Evolutionary conservation across 257 asterid species (phyloP), one percentile per base, ranked within the genome.

Genomic region (Phtheirospermum japonicum): DNA sequence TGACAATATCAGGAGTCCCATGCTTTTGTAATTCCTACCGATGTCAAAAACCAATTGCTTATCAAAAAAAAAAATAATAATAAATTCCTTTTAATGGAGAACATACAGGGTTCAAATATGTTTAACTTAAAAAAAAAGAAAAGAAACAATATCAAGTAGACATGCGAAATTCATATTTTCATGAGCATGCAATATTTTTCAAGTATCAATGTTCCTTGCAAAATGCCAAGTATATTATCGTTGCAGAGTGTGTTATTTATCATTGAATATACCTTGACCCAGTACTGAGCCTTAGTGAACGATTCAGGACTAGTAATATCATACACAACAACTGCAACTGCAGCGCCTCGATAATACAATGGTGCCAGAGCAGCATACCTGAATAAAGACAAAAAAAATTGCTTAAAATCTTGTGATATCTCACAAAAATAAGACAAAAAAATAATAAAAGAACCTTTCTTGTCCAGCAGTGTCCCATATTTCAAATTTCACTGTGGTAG

Each of bases 381-480:
- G 66, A 30, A 61, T 40, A 52, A 52, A 59, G 57, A 63, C 57
- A 75, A 58, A 31, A 42, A 53, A 30, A 16, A 48, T n/a, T 61
- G 68, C 48, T 33, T 49, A 50, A 61, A 60, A 46, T 42, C 59
- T 56, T 55, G 30, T 61, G 42, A 67, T 64, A 59, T 34, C 40
- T 31, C 32, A 59, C 37, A 65, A 42, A 7, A n/a, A 42, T 61
- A 89, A 16, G 3, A 48, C 0, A 16, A 0, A 6, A 16, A 48
- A 4, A 48, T 0, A 11, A 59, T n/a, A n/a, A 37, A 9, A 13
- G 48, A 62, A 93, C 99, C 99, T 93, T 77, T 93, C 99, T 77
- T 93, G 99, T 31, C 99, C 99, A 8, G 99, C 99, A 39, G 99
- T 93, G 68, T 93, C 99, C 99, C 99, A 93, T 81, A 93, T 93